Evolutionary conservation across 495 filamentous ascomycete species (phyloP), one percentile per base, ranked within the genome.

Genomic region (Hypoxylon lenormandii): DNA sequence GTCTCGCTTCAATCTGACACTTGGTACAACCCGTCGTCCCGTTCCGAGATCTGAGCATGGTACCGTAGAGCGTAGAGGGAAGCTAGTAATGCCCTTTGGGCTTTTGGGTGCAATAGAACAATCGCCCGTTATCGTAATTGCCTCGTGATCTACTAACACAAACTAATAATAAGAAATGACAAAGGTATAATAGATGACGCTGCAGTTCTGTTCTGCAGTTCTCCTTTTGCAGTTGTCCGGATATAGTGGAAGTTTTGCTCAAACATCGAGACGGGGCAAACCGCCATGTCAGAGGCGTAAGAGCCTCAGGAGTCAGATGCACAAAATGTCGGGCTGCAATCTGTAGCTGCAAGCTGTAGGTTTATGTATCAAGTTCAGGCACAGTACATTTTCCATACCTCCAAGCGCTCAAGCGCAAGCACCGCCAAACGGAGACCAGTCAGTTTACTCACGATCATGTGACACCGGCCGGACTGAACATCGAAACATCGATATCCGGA

Each of bases 1-100:
- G 71, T 72, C 65, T 76, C 62, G 66, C 64, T 70, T 70, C 58
- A 61, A 73, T 70, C 61, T 64, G 64, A 69, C 64, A 67, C 63
- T 66, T 64, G 66, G 60, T 63, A 53, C 38, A 59, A 59, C 60
- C 74, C 71, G 67, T 54, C 64, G 60, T 67, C 74, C 68, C 64
- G 70, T 69, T 67, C 64, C 70, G 66, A 72, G 73, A 72, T 71
- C 73, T 70, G 66, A 50, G 62, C 62, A 66, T 63, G 62, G 68
- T 53, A 59, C 68, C 50, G 58, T 66, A 66, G 68, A 48, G 18
- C 40, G 42, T 16, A 64, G 53, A 16, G 10, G 53, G 46, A 49
- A n/a, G 42, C 37, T 70, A 58, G 61, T 48, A 38, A 13, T 26
- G 49, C 36, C 57, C 30, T 40, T 64, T n/a, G 43, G 40, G 49